These are phyloP conservation scores for Mycena citricolor DNA, from an alignment of 1,284 basidiomycete genomes.

Conservation along the genomic window DNA sequence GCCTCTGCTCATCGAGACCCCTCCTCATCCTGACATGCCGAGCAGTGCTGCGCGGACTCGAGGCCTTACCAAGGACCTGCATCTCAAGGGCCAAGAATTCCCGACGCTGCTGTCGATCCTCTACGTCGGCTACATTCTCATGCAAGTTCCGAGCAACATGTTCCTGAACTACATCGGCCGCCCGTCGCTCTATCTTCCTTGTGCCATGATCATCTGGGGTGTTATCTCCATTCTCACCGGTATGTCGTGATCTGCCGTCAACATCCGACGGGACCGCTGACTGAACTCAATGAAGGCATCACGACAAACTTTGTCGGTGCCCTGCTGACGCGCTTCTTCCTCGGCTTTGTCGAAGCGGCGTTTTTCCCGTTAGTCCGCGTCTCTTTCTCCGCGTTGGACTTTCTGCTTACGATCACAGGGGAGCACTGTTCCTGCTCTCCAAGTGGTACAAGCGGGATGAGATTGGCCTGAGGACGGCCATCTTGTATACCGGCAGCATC, in stretches of 20 bases:
- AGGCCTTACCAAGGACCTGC: constrained; percentile 64
- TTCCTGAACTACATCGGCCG: constrained; percentile 66
- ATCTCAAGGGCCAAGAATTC: constrained; percentile 54
- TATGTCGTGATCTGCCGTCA: constrained; percentile 19
- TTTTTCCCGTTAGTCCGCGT: constrained; percentile 61
- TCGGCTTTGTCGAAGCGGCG: constrained; percentile 57
- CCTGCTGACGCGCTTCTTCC: constrained; percentile 69
- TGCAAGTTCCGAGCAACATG: constrained; percentile 77
- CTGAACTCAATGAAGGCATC: constrained; percentile 31
- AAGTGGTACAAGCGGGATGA: constrained; percentile 69
- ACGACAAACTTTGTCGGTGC: constrained; percentile 59
- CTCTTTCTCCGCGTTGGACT: constrained; percentile 13
- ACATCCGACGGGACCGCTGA: not conserved
- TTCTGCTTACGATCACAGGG: constrained; percentile 4
- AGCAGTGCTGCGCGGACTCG: constrained; percentile 50
- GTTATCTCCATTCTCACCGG: constrained; percentile 61
- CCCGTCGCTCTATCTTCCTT: constrained; percentile 69
- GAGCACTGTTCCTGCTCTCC: constrained; percentile 49
- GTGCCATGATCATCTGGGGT: constrained; percentile 71
- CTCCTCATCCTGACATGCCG: not conserved
- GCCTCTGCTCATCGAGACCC: not conserved
- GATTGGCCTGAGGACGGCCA: constrained; percentile 63
- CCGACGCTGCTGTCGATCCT: constrained; percentile 71
- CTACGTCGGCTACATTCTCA: constrained; percentile 75
- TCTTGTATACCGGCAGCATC: constrained; percentile 68